Percentiles rank a stretch among this genome's conserved stretches.
phyloP scores from a whole-genome alignment of 805 yeast species.

The Saccharomycodes ludwigii region DNA sequence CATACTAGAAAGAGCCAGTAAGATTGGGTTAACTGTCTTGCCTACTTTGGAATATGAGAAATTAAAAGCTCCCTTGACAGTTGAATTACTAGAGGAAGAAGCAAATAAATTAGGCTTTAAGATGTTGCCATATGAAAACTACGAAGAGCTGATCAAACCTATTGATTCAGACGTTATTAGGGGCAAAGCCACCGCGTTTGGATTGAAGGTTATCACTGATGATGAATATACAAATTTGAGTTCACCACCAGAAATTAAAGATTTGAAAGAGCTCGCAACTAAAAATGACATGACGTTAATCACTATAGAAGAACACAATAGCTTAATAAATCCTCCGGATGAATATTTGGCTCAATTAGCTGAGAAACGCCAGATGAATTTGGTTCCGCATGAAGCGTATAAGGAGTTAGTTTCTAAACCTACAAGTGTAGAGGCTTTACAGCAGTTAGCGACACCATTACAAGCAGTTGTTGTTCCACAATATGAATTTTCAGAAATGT shows the following conservation, averaged over 20 bases:
- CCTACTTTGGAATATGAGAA: conserved; percentile 13
- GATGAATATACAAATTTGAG: conserved; percentile 6
- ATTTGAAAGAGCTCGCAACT: no score
- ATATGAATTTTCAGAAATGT: conserved; percentile 7
- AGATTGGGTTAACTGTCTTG: conserved; percentile 18
- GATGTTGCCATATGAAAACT: not conserved
- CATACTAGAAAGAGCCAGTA: conserved; percentile 17
- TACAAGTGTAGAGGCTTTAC: no score
- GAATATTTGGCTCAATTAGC: no score
- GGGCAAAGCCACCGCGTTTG: conserved; percentile 4
- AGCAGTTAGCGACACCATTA: no score
- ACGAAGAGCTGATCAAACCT: not conserved
- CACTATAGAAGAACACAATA: no score
- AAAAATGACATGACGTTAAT: no score
- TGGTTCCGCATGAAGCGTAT: no score
- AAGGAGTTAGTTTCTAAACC: no score
- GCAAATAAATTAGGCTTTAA: conserved; percentile 1
- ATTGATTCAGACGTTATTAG: conserved; percentile 3
- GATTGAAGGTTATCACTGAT: conserved; percentile 7
- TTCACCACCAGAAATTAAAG: no score
- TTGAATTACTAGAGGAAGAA: conserved; percentile 1
- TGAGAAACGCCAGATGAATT: no score
- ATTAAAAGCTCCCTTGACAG: no score
- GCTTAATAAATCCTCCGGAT: no score
- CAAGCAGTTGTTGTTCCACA: conserved; percentile 6